These are phyloP conservation scores for Bidens hawaiensis DNA, from an alignment of 140 eudicot species.

Conservation along the genomic window DNA sequence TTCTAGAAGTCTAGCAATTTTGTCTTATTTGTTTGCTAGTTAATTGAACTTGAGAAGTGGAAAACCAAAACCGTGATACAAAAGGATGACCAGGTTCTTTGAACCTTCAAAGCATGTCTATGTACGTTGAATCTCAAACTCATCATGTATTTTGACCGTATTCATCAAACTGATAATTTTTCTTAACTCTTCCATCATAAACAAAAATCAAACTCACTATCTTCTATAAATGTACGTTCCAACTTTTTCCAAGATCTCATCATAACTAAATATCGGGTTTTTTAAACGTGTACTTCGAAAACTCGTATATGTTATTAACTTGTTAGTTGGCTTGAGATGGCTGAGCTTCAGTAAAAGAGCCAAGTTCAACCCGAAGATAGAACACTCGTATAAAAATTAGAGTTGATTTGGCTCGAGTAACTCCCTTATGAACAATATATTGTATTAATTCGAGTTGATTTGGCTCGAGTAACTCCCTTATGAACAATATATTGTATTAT, in stretches of 20 bases:
- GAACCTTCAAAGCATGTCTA: constrained; percentile 10
- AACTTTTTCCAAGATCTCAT: background rate
- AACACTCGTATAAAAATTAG: too few species aligned
- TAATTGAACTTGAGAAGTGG: background rate
- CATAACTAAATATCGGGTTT: too few species aligned
- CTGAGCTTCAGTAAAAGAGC: too few species aligned
- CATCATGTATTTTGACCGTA: background rate
- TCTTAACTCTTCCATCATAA: background rate
- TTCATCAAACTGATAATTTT: background rate
- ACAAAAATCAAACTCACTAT: background rate
- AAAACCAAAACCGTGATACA: constrained; percentile 5
- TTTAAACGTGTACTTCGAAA: too few species aligned
- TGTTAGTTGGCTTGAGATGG: too few species aligned
- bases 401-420: too few species aligned
- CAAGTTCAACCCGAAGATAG: too few species aligned
- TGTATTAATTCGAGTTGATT: too few species aligned
- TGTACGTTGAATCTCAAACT: background rate
- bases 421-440: too few species aligned
- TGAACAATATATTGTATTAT: too few species aligned
- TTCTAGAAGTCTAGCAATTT: background rate
- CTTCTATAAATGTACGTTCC: background rate
- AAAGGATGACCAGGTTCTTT: constrained; percentile 12
- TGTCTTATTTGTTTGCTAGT: background rate
- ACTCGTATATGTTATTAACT: too few species aligned
- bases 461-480: too few species aligned